Evolutionary conservation across 202 grass and related monocot genomes (phyloP), one percentile per base, ranked within the genome.

Genomic region (Elaeis oleifera): DNA sequence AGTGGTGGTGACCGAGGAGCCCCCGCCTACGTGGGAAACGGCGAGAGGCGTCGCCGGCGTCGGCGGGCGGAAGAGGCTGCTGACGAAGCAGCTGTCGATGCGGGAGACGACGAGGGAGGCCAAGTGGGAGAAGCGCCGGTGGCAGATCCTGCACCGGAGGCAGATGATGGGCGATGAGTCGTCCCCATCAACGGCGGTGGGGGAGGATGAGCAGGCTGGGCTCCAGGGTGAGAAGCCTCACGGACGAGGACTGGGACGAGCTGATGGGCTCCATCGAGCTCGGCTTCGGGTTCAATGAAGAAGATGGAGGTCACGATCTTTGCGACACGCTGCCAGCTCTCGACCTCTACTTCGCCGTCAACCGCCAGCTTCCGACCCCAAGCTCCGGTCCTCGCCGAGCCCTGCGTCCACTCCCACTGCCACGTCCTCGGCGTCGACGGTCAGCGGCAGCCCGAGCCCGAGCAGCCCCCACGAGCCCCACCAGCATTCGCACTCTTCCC

Each of bases 191-290:
- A 17, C 18, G 19, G 44, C 5, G 51, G 24, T 17, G 23, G 1
- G 4, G 1, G 51, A 29, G 3, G 5, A 7, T 6, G 7, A 15
- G 8, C 23, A 31, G 3, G 21, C 6, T 28, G 5, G 3, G 6
- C 59, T 70, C 55, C 31, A 20, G 54, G 16, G 25, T 25, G 50
- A 54, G 58, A 53, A 64, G 67, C 49, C 55, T 90, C 1, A 90
- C 79, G 14, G 87, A 90, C 2, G 87, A 50, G 16, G 82, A 90
- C 66, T 72, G 85, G 0, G 82, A 90, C 6, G 82, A 90, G 54
- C 58, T 90, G 32, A 76, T 55, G 49, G 87, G 87, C 18, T 90
- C 82, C 29, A 85, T 90, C 53, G 87, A 90, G 27, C 79, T 90
- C 0, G 87, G 87, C 0, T 90, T 90, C 27, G 53, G 82, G 1